Evolutionary conservation across 768 basidiomycete genomes (phyloP), one percentile per base, ranked within the genome.

Genomic region (Leucogyrophana mollusca): DNA sequence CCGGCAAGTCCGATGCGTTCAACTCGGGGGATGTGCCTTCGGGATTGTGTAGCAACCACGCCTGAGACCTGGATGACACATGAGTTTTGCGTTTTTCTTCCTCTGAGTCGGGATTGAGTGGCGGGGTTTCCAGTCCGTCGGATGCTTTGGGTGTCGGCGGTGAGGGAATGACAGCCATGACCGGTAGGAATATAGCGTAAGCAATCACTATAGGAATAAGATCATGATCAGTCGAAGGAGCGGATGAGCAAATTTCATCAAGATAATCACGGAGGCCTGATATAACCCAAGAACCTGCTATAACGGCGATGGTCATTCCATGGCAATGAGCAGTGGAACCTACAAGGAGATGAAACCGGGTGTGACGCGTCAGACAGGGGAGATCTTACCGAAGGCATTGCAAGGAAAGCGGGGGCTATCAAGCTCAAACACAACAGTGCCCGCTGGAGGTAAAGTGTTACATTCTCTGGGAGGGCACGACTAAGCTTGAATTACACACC

Each of bases 251-350:
- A 47, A 36, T 9, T n/a, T n/a, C n/a, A n/a, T n/a, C n/a, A n/a
- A n/a, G 24, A 41, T 27, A 63, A 68, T 52, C 57, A 74, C 73
- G 45, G 33, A 73, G 57, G 21, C 57, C 68, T 17, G 65, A 56
- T 23, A 67, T 56, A 3, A 54, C 45, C 62, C 64, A 71, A 22
- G 65, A 60, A 17, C 59, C 65, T 47, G 60, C 59, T 6, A 67
- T 56, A 34, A 65, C 59, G 7, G 52, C 46, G 18, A 56, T 57
- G 13, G 62, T 59, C 23, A 68, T 53, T 22, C 48, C 49, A 46
- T 60, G 61, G 48, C 73, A 73, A 24, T 55, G 56, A 13, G 56
- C 50, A 39, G 53, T 47, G 16, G 63, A 56, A 7, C 60, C 69
- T 68, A 21, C 3, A 37, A 20, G 22, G 39, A 16, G 36, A 30